phyloP scores from a whole-genome alignment of 179 eudicot genomes.

The Silene vulgaris region DNA sequence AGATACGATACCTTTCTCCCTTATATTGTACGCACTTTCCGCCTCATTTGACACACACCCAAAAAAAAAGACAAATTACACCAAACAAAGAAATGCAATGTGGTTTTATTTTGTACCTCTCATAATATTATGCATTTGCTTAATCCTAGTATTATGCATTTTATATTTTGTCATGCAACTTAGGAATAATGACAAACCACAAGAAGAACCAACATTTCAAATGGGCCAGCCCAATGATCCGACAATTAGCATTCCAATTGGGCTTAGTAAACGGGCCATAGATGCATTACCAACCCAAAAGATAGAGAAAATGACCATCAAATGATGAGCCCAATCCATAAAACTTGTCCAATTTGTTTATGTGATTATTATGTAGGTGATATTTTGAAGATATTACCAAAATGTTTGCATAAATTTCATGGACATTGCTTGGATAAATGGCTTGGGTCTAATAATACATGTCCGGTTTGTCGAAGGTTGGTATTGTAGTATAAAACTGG shows the following conservation, averaged over 20 bases:
- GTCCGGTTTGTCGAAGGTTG: background rate
- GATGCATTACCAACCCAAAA: background rate
- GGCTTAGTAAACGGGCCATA: slow-evolving; percentile 1
- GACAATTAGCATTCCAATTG: background rate
- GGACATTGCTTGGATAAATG: slow-evolving; percentile 14
- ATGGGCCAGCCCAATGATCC: background rate
- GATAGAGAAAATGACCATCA: background rate
- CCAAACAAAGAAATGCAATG: background rate
- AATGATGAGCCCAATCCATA: slow-evolving; percentile 6
- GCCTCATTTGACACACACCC: too few relatives aligned
- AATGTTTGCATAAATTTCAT: slow-evolving; percentile 8
- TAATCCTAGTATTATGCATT: background rate
- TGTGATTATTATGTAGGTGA: slow-evolving; percentile 2
- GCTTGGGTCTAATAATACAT: slow-evolving; percentile 1
- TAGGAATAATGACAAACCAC: background rate
- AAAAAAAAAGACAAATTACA: too few relatives aligned
- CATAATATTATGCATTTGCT: background rate
- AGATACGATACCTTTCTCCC: too few relatives aligned
- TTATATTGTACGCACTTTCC: too few relatives aligned
- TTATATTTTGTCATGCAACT: background rate
- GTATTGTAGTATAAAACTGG: background rate
- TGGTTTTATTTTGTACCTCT: background rate
- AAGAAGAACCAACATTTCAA: background rate
- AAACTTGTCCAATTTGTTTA: slow-evolving; percentile 10
- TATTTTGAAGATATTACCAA: background rate